Evolutionary conservation across 75 land plant genomes (phyloP).

Genomic region (Sequoia sempervirens): DNA sequence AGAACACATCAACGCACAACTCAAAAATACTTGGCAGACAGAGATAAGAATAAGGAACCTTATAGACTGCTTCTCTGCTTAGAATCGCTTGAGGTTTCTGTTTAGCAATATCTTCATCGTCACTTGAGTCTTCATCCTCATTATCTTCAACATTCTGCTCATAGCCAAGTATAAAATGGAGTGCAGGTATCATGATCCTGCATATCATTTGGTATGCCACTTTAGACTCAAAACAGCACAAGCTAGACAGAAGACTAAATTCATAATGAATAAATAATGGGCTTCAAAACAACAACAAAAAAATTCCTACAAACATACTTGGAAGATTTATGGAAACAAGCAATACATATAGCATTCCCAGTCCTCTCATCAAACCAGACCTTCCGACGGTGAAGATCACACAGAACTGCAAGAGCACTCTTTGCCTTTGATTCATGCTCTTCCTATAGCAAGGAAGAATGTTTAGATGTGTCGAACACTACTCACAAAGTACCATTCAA

Average conservation of each 20-base stretch:
- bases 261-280: neutral
- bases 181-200: slow-evolving; percentile 84
- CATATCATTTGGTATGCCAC: neutral
- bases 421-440: slow-evolving; percentile 80
- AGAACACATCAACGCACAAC: neutral
- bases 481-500: neutral
- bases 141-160: slow-evolving; percentile 70
- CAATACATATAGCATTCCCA: slow-evolving; percentile 83
- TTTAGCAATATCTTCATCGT: slow-evolving; percentile 66
- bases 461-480: neutral
- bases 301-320: slow-evolving; percentile 29
- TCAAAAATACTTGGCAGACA: neutral
- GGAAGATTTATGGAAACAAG: slow-evolving; percentile 81
- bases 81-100: slow-evolving; percentile 43
- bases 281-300: neutral
- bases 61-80: slow-evolving; percentile 70
- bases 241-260: neutral
- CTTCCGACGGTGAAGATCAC: slow-evolving; percentile 81
- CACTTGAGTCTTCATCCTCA: slow-evolving; percentile 54
- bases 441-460: slow-evolving; percentile 31
- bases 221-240: neutral
- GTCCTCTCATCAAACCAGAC: slow-evolving; percentile 96
- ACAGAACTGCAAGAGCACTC: slow-evolving; percentile 59
- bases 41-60: slow-evolving; percentile 37
- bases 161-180: slow-evolving; percentile 85